phyloP scores from a whole-genome alignment of 2,329 filamentous ascomycete genomes.

The Venturiaceae sp. region DNA sequence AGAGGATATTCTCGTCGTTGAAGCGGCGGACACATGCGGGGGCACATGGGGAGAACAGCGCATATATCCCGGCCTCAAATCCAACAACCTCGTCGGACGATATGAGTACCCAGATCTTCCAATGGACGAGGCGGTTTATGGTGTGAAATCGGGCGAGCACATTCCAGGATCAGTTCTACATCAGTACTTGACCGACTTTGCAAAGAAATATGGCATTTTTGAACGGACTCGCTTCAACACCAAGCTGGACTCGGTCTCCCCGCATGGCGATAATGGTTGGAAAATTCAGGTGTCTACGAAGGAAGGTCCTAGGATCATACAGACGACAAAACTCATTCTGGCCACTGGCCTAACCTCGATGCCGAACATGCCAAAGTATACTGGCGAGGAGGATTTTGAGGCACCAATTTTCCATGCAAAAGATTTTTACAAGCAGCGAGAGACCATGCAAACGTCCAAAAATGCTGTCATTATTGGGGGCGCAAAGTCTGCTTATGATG shows the following conservation, averaged over 20 bases:
- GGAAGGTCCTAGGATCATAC: slow-evolving; percentile 12
- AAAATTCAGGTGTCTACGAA: slow-evolving; percentile 14
- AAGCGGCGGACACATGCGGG: slow-evolving; percentile 28
- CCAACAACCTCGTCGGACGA: slow-evolving; percentile 32
- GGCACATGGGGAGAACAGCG: slow-evolving; percentile 33
- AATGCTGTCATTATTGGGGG: slow-evolving; percentile 48
- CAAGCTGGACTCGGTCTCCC: slow-evolving; percentile 39
- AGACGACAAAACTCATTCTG: slow-evolving; percentile 44
- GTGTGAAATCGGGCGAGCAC: slow-evolving; percentile 43
- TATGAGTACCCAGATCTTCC: slow-evolving; percentile 30
- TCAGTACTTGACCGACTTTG: slow-evolving; percentile 47
- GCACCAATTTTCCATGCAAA: slow-evolving; percentile 49
- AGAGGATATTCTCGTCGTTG: slow-evolving; percentile 33
- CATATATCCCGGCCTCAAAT: slow-evolving; percentile 33
- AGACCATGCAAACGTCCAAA: slow-evolving; percentile 25
- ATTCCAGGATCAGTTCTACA: slow-evolving; percentile 49
- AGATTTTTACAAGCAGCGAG: slow-evolving; percentile 35
- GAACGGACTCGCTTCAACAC: slow-evolving; percentile 40
- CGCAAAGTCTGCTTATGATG: slow-evolving; percentile 55
- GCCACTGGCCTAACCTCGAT: slow-evolving; percentile 52
- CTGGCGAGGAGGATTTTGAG: slow-evolving; percentile 39
- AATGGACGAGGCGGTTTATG: slow-evolving; percentile 25
- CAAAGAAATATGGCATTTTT: slow-evolving; percentile 41
- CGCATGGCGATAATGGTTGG: slow-evolving; percentile 21
- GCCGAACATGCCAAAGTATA: slow-evolving; percentile 43